Evolutionary conservation across 78 protist species (phyloP).

Genomic region (Polysphondylium violaceum): DNA sequence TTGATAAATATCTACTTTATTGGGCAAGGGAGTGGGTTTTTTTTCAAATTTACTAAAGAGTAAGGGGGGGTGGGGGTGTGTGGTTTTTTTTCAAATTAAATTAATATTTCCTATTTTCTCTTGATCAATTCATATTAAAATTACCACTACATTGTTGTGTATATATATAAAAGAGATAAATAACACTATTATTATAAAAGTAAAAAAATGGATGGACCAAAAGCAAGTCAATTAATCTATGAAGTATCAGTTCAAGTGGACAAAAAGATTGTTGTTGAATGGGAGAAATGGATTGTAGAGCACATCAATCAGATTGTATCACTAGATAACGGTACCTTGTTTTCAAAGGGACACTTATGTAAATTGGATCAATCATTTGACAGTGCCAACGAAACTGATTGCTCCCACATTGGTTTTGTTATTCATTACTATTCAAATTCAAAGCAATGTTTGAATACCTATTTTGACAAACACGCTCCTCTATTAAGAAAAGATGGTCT

Average conservation of each 20-base stretch:
- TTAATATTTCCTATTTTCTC: not conserved
- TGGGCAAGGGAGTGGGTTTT: too few species aligned
- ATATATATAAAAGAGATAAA: not conserved
- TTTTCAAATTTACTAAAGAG: too few species aligned
- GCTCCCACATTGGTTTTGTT: not conserved
- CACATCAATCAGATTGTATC: slow-evolving; percentile 1
- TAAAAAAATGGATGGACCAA: not conserved
- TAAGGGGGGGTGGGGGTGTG: too few species aligned
- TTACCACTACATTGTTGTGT: not conserved
- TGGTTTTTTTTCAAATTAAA: too few species aligned
- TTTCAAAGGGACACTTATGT: not conserved
- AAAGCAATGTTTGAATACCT: not conserved
- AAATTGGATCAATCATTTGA: not conserved
- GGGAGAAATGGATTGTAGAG: slow-evolving; percentile 5
- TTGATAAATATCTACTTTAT: too few species aligned
- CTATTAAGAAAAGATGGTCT: slow-evolving; percentile 3
- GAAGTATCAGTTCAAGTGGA: slow-evolving; percentile 7
- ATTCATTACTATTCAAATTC: not conserved
- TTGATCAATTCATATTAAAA: not conserved
- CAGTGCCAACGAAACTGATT: too few species aligned
- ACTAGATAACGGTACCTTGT: not conserved
- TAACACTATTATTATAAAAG: too few species aligned
- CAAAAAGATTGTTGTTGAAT: not conserved
- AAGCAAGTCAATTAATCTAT: not conserved
- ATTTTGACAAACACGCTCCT: not conserved